Evolutionary conservation across 257 asterid genomes (phyloP).

Genomic region (Nyctanthes arbortristis): DNA sequence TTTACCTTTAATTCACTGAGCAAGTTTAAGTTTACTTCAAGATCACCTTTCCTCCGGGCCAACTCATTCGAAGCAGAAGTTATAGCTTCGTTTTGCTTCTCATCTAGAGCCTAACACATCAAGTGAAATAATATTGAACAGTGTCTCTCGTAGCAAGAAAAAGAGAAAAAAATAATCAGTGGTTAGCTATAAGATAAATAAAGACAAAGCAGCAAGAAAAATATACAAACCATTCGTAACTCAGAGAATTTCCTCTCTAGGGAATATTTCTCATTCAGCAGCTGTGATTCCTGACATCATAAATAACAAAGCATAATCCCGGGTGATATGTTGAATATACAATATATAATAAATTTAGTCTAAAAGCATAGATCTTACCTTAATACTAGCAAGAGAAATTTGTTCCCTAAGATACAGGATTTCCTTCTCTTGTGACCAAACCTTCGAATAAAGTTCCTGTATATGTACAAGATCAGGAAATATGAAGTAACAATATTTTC

Average conservation of each 20-base stretch:
- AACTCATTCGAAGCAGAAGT: constrained; percentile 82
- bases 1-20: constrained; percentile 85
- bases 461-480: constrained; percentile 18
- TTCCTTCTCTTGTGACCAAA: constrained; percentile 70
- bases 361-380: constrained; percentile 47
- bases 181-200: constrained; percentile 1
- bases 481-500: constrained; percentile 2
- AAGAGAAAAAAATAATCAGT: background rate
- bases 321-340: constrained; percentile 11
- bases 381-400: constrained; percentile 79
- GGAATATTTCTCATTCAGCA: constrained; percentile 75
- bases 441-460: constrained; percentile 66
- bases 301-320: constrained; percentile 13
- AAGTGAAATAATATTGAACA: background rate
- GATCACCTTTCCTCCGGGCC: constrained; percentile 85
- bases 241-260: constrained; percentile 85
- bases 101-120: constrained; percentile 75
- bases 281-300: constrained; percentile 71
- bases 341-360: background rate
- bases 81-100: constrained; percentile 88
- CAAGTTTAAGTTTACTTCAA: constrained; percentile 88
- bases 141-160: background rate
- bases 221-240: constrained; percentile 72
- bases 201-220: constrained; percentile 21
- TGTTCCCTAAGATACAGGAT: constrained; percentile 69